Evolutionary conservation across 1,284 basidiomycete species (phyloP).

Genomic region (Apiotrichum akiyoshidainum): DNA sequence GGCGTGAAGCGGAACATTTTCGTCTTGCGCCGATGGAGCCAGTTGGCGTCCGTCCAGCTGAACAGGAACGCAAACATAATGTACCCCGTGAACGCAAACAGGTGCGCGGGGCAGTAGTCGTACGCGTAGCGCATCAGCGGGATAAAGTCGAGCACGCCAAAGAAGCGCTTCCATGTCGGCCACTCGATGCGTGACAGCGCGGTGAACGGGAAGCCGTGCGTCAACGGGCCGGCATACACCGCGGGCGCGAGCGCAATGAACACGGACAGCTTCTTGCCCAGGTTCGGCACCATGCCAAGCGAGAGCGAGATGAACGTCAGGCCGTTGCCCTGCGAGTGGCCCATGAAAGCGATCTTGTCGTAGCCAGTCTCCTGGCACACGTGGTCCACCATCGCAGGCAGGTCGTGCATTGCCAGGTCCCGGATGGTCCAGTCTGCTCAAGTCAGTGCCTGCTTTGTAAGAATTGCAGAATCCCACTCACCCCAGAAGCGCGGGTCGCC

Average conservation of each 20-base stretch:
- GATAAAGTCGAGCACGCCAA: slow-evolving; percentile 62
- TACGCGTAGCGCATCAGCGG: slow-evolving; percentile 62
- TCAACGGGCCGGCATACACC: slow-evolving; percentile 61
- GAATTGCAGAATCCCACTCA: slow-evolving; percentile 29
- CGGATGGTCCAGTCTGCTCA: slow-evolving; percentile 60
- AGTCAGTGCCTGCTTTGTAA: slow-evolving; percentile 2
- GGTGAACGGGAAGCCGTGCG: slow-evolving; percentile 60
- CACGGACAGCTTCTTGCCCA: slow-evolving; percentile 57
- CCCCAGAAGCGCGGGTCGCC: slow-evolving; percentile 62
- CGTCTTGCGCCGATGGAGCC: slow-evolving; percentile 57
- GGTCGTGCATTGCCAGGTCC: slow-evolving; percentile 61
- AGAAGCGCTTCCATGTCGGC: slow-evolving; percentile 58
- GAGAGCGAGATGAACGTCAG: slow-evolving; percentile 59
- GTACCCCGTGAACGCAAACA: slow-evolving; percentile 49
- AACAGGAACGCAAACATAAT: slow-evolving; percentile 63
- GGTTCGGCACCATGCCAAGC: slow-evolving; percentile 58
- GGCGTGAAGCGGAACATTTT: slow-evolving; percentile 67
- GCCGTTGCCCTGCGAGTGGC: slow-evolving; percentile 62
- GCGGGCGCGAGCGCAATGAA: slow-evolving; percentile 63
- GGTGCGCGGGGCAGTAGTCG: slow-evolving; percentile 56
- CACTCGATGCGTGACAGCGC: slow-evolving; percentile 56
- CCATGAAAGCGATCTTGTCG: slow-evolving; percentile 61
- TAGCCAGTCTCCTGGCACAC: slow-evolving; percentile 59
- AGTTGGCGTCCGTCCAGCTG: slow-evolving; percentile 62
- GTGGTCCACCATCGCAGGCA: slow-evolving; percentile 61